Conservation (phyloP, 495 filamentous ascomycete species). For the Rostrohypoxylon terebratum region DNA sequence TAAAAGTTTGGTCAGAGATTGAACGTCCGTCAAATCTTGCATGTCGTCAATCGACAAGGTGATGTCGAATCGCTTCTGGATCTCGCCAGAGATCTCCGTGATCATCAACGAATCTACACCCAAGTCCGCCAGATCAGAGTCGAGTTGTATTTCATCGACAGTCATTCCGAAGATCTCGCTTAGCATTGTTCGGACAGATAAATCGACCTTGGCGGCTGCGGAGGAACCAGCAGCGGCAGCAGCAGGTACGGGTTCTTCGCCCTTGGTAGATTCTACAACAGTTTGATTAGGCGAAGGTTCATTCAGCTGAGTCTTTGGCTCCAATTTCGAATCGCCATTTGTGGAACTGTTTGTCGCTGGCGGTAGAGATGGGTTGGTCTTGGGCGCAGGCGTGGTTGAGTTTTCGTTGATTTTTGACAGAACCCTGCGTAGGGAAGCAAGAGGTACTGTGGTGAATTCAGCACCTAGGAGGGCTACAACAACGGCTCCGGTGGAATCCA, state of each 20-base stretch:
- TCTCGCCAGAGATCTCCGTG: slow-evolving; percentile 56
- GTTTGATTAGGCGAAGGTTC: background rate
- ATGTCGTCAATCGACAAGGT: slow-evolving; percentile 31
- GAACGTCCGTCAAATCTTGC: slow-evolving; percentile 26
- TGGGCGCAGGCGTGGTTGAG: slow-evolving; percentile 3
- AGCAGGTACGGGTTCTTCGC: background rate
- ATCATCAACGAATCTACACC: slow-evolving; percentile 60
- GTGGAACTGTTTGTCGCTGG: slow-evolving; percentile 1
- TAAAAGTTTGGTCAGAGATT: slow-evolving; percentile 18
- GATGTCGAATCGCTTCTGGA: slow-evolving; percentile 39
- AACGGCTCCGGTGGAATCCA: slow-evolving; percentile 37
- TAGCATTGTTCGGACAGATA: slow-evolving; percentile 25
- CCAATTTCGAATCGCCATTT: background rate
- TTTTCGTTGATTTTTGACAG: slow-evolving; percentile 50
- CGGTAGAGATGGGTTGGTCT: background rate
- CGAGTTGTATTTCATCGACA: slow-evolving; percentile 20
- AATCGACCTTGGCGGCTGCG: slow-evolving; percentile 1
- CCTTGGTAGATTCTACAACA: no score
- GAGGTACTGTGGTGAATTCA: slow-evolving; percentile 46
- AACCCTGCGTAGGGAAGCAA: slow-evolving; percentile 46
- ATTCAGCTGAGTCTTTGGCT: background rate
- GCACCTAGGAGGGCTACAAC: slow-evolving; percentile 50
- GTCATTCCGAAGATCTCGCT: slow-evolving; percentile 31
- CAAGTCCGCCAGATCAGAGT: slow-evolving; percentile 46
- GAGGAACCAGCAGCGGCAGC: background rate